Conservation (phyloP, 2,329 filamentous ascomycete genomes). For the Penicillium glabrum region DNA sequence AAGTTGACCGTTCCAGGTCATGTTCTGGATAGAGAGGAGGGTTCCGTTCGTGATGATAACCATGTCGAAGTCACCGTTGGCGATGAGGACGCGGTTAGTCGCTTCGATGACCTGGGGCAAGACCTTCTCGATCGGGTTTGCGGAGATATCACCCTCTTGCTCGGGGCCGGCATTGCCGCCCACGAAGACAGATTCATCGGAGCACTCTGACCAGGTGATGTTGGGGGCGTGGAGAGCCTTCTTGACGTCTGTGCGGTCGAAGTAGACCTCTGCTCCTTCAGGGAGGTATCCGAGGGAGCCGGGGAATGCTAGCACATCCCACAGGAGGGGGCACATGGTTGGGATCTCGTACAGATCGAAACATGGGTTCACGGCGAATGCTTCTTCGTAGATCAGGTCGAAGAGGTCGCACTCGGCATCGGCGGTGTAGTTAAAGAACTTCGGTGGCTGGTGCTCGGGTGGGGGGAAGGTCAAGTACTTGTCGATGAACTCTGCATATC, state of each 20-base stretch:
- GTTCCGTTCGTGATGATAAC: conserved; percentile 70
- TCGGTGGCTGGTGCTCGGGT: conserved; percentile 57
- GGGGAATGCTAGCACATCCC: conserved; percentile 69
- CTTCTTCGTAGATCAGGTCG: conserved; percentile 55
- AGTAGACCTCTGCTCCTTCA: conserved; percentile 63
- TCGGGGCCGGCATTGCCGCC: conserved; percentile 40
- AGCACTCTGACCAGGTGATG: conserved; percentile 34
- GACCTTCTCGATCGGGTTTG: conserved; percentile 56
- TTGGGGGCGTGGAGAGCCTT: conserved; percentile 63
- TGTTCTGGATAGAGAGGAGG: conserved; percentile 74
- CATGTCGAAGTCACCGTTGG: conserved; percentile 72
- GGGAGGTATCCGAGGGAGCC: conserved; percentile 56
- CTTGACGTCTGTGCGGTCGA: conserved; percentile 70
- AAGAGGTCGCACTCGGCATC: conserved; percentile 58
- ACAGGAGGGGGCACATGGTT: conserved; percentile 68
- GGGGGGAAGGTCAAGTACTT: conserved; percentile 56
- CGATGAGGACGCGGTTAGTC: conserved; percentile 72
- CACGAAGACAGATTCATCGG: conserved; percentile 45
- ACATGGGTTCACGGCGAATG: conserved; percentile 67
- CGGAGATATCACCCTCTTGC: conserved; percentile 40
- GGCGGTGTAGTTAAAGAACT: conserved; percentile 46
- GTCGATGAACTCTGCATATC: conserved; percentile 48
- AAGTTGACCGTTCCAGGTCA: conserved; percentile 73
- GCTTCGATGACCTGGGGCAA: conserved; percentile 44
- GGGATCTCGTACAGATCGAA: conserved; percentile 75